Evolutionary conservation across 1,284 basidiomycete genomes (phyloP), one percentile per base, ranked within the genome.

Genomic region (Tylopilus orsonianus): DNA sequence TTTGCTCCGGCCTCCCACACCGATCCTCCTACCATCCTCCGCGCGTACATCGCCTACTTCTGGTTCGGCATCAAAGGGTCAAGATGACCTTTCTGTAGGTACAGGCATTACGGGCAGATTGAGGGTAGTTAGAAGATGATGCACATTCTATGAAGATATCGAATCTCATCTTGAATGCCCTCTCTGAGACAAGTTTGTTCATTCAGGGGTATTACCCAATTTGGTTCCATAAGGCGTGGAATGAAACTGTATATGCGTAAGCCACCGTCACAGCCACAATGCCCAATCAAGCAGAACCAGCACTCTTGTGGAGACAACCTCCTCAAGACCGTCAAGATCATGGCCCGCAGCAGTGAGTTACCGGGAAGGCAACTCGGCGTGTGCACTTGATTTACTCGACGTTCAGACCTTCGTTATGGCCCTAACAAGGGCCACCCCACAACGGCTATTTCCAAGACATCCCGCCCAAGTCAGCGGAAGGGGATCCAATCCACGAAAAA

Each of bases 381-480:
- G 14, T 14, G 5, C 8, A 27, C 18, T 19, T 54, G 10, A 58
- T 53, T 23, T 3, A 30, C 43, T 44, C 50, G 33, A 37, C 40
- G 18, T 40, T 37, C 56, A 97, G 96, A 96, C 78, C 75, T 95
- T 71, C 90, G 92, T 66, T 79, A 79, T 74, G 97, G 97, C 67
- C 78, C 83, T 67, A 97, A 96, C 85, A 87, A 88, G 67, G 97
- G 97, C 63, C 90, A 89, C 79, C 87, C 90, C 60, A 97, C 95
- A 49, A 97, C 93, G 50, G 72, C 86, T 65, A 89, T 97, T 68
- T 76, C 86, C 62, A 87, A 91, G 74, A 73, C 75, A 48, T 73
- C 78, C 46, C 87, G 88, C 70, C 95, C 95, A 50, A 90, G 87
- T 65, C 85, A 96, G 69, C 90, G 92, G 74, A 99, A 98, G 82